phyloP scores from a whole-genome alignment of 257 asterid species.

The Rubia yunnanensis region DNA sequence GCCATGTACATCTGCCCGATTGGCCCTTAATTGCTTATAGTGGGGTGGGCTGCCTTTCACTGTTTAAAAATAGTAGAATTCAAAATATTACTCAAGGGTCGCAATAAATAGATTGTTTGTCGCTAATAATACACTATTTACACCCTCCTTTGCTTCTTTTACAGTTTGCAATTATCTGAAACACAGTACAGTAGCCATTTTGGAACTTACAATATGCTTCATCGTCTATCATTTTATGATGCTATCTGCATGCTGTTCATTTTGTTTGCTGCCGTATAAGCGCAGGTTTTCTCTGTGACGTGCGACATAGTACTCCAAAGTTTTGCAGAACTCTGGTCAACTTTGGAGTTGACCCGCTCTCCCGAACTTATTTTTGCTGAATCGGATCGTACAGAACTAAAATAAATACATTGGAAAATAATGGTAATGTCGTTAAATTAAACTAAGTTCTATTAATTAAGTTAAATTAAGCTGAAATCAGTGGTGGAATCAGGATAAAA shows the following conservation, averaged over 20 bases:
- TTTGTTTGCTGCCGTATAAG: neutral
- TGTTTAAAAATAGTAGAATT: neutral
- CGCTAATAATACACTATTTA: neutral
- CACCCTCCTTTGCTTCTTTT: neutral
- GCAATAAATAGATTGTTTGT: neutral
- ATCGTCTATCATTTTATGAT: neutral
- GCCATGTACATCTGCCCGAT: too few relatives aligned
- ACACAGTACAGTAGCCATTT: neutral
- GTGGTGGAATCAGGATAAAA: too few relatives aligned
- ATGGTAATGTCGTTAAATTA: too few relatives aligned
- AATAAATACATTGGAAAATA: too few relatives aligned
- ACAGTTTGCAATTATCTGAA: neutral
- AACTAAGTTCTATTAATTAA: too few relatives aligned
- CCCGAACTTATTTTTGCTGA: too few relatives aligned
- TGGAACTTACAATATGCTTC: neutral
- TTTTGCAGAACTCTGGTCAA: too few relatives aligned
- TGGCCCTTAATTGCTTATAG: neutral
- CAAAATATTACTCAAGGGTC: neutral
- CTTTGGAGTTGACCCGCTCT: too few relatives aligned
- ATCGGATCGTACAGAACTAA: too few relatives aligned
- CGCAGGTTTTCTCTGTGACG: neutral
- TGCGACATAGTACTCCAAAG: neutral
- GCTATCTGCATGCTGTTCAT: neutral
- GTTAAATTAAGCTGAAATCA: too few relatives aligned
- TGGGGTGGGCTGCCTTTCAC: constrained; percentile 2